phyloP scores from a whole-genome alignment of 306 rosid species.

The Quercus dentata region DNA sequence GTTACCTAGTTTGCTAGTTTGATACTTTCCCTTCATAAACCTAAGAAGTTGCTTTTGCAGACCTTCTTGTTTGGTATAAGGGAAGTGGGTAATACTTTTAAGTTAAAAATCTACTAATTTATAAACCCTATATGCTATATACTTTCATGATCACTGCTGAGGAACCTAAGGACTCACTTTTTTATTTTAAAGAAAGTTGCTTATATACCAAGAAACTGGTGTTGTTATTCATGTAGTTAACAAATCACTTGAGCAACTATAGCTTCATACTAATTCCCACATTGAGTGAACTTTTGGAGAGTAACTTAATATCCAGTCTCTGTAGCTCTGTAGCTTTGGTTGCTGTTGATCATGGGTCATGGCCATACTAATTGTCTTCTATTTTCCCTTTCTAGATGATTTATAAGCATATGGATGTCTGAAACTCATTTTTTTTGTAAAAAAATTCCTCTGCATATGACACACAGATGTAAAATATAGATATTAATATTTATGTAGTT shows the following conservation, averaged over 20 bases:
- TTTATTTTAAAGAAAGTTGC: background rate
- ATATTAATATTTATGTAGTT: background rate
- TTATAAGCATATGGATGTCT: background rate
- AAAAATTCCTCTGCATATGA: background rate
- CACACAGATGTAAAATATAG: background rate
- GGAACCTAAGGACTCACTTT: background rate
- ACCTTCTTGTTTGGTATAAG: conserved; percentile 1
- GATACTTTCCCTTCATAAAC: conserved; percentile 16
- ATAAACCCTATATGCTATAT: background rate
- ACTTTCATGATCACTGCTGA: background rate
- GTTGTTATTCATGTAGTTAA: background rate
- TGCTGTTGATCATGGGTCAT: background rate
- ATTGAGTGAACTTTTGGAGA: background rate
- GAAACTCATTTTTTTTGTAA: background rate
- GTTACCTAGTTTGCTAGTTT: background rate
- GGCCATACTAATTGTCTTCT: background rate
- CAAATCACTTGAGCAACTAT: background rate
- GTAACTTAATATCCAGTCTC: background rate
- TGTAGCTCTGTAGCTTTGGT: background rate
- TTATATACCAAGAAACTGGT: background rate
- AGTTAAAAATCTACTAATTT: conserved; percentile 17
- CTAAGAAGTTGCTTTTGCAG: conserved; percentile 11
- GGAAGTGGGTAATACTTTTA: background rate
- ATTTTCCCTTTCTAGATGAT: background rate
- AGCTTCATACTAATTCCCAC: background rate